Conservation (phyloP, 2,329 filamentous ascomycete species). For the Botrytis deweyae region DNA sequence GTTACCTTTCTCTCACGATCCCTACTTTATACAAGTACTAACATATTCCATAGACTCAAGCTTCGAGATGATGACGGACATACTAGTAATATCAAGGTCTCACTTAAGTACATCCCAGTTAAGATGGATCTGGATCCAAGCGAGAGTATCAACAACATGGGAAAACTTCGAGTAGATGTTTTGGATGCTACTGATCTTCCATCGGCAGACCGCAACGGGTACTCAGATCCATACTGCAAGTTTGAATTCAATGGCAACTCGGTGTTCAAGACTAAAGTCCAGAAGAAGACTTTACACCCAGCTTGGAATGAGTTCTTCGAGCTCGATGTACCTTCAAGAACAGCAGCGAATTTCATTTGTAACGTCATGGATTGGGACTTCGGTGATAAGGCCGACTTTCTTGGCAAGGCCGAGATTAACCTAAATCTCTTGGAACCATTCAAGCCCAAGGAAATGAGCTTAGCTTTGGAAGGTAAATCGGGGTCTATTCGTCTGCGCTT, state of each 20-base stretch:
- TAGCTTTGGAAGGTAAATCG: slow-evolving; percentile 84
- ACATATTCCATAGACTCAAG: slow-evolving; percentile 82
- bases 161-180: slow-evolving; percentile 88
- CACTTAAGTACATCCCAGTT: slow-evolving; percentile 90
- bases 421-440: slow-evolving; percentile 84
- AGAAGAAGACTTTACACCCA: slow-evolving; percentile 95
- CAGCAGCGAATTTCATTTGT: slow-evolving; percentile 76
- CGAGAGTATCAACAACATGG: slow-evolving; percentile 99
- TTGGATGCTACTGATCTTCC: slow-evolving; percentile 86
- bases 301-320: slow-evolving; percentile 98
- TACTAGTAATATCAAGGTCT: slow-evolving; percentile 80
- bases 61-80: slow-evolving; percentile 77
- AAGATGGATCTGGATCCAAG: slow-evolving; percentile 91
- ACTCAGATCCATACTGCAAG: slow-evolving; percentile 94
- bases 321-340: slow-evolving; percentile 76
- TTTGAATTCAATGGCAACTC: slow-evolving; percentile 88
- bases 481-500: slow-evolving; percentile 79
- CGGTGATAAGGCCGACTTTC: slow-evolving; percentile 86
- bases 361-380: slow-evolving; percentile 96
- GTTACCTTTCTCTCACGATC: slow-evolving; percentile 26
- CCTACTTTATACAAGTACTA: slow-evolving; percentile 44
- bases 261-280: slow-evolving; percentile 90
- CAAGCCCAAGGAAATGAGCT: slow-evolving; percentile 69
- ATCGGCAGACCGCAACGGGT: slow-evolving; percentile 91
- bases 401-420: slow-evolving; percentile 76